Evolutionary conservation across 768 basidiomycete genomes (phyloP), one percentile per base, ranked within the genome.

Genomic region (Russula olivacea): DNA sequence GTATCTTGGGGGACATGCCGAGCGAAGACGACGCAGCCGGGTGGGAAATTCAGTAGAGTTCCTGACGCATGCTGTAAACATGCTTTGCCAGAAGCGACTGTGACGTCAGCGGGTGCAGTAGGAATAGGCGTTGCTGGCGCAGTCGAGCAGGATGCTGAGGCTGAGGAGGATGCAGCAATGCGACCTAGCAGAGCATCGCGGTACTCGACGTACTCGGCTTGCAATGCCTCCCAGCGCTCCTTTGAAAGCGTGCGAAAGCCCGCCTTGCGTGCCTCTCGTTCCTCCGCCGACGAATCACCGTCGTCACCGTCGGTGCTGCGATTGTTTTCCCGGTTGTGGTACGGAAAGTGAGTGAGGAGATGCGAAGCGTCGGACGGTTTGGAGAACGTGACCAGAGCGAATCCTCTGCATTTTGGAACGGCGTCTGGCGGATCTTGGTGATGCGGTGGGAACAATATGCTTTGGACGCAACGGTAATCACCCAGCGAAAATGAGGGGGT

Each of bases 1-100:
- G 90, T 89, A 61, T 84, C 83, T 3, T 82, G 76, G 63, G 91
- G 87, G 9, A 93, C 69, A 70, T 89, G 80, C 48, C 85, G 83
- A 7, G 84, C 81, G 69, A 87, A 89, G 34, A 89, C 77, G 9
- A 93, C 82, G 61, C 89, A 89, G 32, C 80, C 77, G 4, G 72
- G 75, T 0, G 91, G 91, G 68, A 80, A 67, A 0, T 64, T 58
- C 52, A 10, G 38, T 25, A 15, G 30, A 14, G 32, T 8, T 15
- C 48, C 56, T 23, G 32, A 5, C 58, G 53, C 19, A 61, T 45
- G 43, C 10, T 25, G 3, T 17, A 30, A 4, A 36, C 12, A 4
- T 25, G 17, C 19, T 17, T 58, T 47, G 21, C 32, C 1, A 11
- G n/a, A 11, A 45, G 43, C n/a, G 1, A 9, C n/a, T 21, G 43